Percentiles rank a stretch among this genome's conserved stretches.
Evolutionary conservation across 805 yeast genomes (phyloP).

Genomic region (Candida insectalens): DNA sequence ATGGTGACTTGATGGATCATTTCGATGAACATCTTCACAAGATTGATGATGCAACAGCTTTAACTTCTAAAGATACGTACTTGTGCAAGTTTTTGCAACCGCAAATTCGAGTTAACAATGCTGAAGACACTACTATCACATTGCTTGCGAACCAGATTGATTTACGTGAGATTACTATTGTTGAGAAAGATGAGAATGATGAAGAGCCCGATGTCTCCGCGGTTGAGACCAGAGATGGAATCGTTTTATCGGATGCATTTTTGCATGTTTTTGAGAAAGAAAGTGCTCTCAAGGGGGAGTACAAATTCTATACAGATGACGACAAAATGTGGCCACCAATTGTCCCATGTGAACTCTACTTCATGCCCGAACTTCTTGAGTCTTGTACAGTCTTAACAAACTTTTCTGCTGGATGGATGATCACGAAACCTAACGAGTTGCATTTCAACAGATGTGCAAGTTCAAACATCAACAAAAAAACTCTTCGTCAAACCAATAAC

Average conservation of each 20-base stretch:
- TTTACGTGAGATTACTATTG: constrained; percentile 36
- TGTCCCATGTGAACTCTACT: constrained; percentile 55
- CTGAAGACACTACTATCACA: constrained; percentile 37
- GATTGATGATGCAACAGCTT: constrained; percentile 9
- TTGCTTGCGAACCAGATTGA: constrained; percentile 52
- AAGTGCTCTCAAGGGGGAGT: constrained; percentile 22
- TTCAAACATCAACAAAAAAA: constrained; percentile 2
- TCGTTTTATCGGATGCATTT: constrained; percentile 46
- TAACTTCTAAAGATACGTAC: constrained; percentile 24
- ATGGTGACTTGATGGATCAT: no score
- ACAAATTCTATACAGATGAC: constrained; percentile 22
- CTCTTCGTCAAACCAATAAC: constrained; percentile 14
- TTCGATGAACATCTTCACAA: constrained; percentile 46
- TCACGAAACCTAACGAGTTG: constrained; percentile 42
- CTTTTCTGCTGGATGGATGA: constrained; percentile 40
- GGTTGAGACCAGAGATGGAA: constrained; percentile 49
- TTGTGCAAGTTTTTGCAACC: constrained; percentile 70
- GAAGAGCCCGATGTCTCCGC: constrained; percentile 30
- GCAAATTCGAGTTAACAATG: constrained; percentile 55
- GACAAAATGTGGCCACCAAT: constrained; percentile 52
- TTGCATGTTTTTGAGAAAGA: constrained; percentile 38
- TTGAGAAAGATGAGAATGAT: constrained; percentile 24
- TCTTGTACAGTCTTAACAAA: constrained; percentile 40
- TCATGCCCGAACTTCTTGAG: constrained; percentile 32
- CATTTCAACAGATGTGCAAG: constrained; percentile 25